phyloP scores from a whole-genome alignment of 2,329 filamentous ascomycete species.

The Penicillium hesseltinei region DNA sequence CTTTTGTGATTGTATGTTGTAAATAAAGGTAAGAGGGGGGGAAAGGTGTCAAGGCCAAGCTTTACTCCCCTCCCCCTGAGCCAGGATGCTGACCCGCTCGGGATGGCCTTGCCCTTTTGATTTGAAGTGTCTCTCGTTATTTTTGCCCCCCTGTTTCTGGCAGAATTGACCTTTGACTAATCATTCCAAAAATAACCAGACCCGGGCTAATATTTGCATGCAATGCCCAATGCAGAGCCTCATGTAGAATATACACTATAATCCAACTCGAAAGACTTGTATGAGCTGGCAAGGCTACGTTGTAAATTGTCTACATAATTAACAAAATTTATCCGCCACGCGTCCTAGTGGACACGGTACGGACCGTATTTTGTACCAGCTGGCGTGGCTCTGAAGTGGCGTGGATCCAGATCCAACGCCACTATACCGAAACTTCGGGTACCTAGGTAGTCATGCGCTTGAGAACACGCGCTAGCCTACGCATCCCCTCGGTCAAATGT shows the following conservation, averaged over 20 bases:
- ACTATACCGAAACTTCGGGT: not conserved
- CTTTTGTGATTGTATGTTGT: not conserved
- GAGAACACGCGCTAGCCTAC: slow-evolving; percentile 53
- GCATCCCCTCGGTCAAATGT: slow-evolving; percentile 65
- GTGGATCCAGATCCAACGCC: not conserved
- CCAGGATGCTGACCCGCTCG: slow-evolving; percentile 4
- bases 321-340: slow-evolving; percentile 9
- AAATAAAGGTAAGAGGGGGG: not conserved
- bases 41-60: slow-evolving; percentile 15
- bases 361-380: not conserved
- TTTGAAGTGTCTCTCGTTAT: not conserved
- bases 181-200: not conserved
- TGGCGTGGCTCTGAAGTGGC: not conserved
- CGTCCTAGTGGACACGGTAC: slow-evolving; percentile 12
- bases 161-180: not conserved
- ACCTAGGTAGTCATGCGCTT: slow-evolving; percentile 1
- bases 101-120: not conserved
- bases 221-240: not conserved
- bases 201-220: not conserved
- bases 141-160: not conserved
- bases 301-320: not conserved
- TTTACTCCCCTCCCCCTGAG: slow-evolving; percentile 12
- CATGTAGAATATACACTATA: not conserved
- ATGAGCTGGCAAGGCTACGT: not conserved
- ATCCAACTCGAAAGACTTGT: not conserved